phyloP scores from a whole-genome alignment of 169 alveolate species.

The Eimeria tenella region DNA sequence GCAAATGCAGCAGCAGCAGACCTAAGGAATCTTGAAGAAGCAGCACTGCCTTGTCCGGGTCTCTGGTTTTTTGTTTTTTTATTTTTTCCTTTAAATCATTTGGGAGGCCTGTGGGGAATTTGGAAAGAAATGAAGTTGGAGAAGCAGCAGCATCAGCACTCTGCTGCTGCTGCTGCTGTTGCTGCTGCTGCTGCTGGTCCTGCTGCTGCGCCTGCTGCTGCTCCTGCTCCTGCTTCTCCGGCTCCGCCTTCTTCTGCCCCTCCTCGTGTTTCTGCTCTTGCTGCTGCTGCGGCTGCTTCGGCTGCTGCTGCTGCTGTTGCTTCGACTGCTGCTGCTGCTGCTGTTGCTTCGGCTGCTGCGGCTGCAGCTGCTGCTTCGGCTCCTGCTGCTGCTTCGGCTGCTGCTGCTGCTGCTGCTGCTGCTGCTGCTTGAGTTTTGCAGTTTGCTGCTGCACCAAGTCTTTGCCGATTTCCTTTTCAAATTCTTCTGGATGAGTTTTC shows the following conservation, averaged over 20 bases:
- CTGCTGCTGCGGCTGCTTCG: too few species aligned
- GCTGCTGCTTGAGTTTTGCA: not conserved
- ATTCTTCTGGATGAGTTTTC: not conserved
- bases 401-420: constrained; percentile 2
- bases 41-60: not conserved
- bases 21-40: not conserved
- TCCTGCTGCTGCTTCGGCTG: not conserved
- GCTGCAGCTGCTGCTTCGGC: not conserved
- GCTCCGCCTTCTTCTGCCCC: not conserved
- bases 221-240: not conserved
- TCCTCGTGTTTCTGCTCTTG: not conserved
- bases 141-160: too few species aligned
- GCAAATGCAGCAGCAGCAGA: too few species aligned
- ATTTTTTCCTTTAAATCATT: not conserved
- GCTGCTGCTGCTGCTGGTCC: not conserved
- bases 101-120: not conserved
- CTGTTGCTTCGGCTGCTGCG: not conserved
- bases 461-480: not conserved
- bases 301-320: too few species aligned
- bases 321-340: not conserved
- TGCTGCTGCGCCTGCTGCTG: not conserved
- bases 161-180: too few species aligned
- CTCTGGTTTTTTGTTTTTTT: not conserved
- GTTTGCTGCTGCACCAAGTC: not conserved
- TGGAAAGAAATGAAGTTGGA: not conserved